These are phyloP conservation scores for Coemansia sp. DNA, from an alignment of 192 early-diverging fungal genomes.

Conservation along the genomic window DNA sequence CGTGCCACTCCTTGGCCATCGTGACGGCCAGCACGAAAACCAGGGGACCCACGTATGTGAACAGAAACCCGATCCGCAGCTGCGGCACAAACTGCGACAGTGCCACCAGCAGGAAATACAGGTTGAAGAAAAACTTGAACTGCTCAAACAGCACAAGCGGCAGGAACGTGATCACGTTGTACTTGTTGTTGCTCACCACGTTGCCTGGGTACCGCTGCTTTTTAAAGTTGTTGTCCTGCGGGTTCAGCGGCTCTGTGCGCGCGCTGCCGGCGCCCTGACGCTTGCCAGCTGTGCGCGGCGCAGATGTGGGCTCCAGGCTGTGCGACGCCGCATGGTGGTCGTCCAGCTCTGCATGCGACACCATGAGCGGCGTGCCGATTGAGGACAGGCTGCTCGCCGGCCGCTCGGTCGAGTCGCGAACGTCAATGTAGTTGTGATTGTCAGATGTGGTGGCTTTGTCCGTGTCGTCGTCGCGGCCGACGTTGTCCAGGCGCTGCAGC, in stretches of 20 bases:
- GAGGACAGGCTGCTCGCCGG: conserved; percentile 36
- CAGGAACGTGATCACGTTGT: conserved; percentile 75
- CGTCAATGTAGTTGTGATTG: not conserved
- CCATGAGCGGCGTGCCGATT: conserved; percentile 48
- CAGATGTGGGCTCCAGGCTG: not conserved
- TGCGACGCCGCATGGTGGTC: not conserved
- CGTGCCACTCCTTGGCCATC: conserved; percentile 87
- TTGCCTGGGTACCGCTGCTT: conserved; percentile 67
- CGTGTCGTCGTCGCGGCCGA: conserved; percentile 8
- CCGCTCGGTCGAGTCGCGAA: conserved; percentile 5
- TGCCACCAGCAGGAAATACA: conserved; percentile 92
- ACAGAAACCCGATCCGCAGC: conserved; percentile 75
- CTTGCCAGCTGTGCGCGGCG: not conserved
- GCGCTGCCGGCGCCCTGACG: conserved; percentile 9
- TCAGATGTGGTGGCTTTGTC: no score
- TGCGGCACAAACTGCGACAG: conserved; percentile 90
- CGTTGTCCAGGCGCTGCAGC: conserved; percentile 34
- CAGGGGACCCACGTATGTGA: conserved; percentile 92
- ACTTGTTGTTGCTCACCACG: conserved; percentile 85
- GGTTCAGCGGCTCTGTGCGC: conserved; percentile 44
- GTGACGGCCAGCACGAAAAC: conserved; percentile 88
- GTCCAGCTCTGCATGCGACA: conserved; percentile 29
- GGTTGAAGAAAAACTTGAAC: conserved; percentile 95
- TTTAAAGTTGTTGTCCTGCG: conserved; percentile 35
- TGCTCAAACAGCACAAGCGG: conserved; percentile 82